Evolutionary conservation across 768 basidiomycete genomes (phyloP), one percentile per base, ranked within the genome.

Genomic region (Kwoniella botswanensis): DNA sequence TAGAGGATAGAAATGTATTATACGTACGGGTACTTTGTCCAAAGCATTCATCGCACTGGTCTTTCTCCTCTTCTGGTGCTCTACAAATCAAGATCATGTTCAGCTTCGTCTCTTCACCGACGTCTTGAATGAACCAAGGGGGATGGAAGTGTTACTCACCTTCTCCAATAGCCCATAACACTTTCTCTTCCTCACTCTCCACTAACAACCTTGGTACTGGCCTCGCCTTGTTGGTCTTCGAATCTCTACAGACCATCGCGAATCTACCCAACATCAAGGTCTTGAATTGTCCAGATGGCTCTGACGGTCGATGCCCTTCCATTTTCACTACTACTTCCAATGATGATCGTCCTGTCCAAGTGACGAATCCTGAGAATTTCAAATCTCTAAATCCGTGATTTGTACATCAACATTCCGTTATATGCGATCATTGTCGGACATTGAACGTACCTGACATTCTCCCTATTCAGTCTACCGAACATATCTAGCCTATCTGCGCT

Each of bases 281-380:
- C 78, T 89, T 92, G 91, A 52, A 93, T 22, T 52, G 46, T 85
- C 42, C 92, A 87, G 9, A 90, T 90, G 72, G 86, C 18, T 59
- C 61, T n/a, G 43, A 21, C n/a, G 44, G 53, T 55, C 86, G 35
- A 89, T 82, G 2, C 86, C 88, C 79, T 79, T 93, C 91, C 90
- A 93, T 91, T 80, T 90, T 91, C 54, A 94, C 90, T 4, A 89
- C 91, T n/a, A 93, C 89, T 79, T 93, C 92, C 88, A 93, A 91
- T 0, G 91, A 92, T 66, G 89, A 91, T 58, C 80, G 85, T 0
- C 92, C 93, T 0, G 90, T 90, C 74, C 90, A 91, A 43, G 93
- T 90, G 21, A 93, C 92, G 76, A 93, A 92, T 0, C 92, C 93
- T 46, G 90, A 90, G 43, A 93, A 84, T 29, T 90, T 86, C 24